Evolutionary conservation across 2,329 filamentous ascomycete species (phyloP).

Genomic region (Neurospora crassa): DNA sequence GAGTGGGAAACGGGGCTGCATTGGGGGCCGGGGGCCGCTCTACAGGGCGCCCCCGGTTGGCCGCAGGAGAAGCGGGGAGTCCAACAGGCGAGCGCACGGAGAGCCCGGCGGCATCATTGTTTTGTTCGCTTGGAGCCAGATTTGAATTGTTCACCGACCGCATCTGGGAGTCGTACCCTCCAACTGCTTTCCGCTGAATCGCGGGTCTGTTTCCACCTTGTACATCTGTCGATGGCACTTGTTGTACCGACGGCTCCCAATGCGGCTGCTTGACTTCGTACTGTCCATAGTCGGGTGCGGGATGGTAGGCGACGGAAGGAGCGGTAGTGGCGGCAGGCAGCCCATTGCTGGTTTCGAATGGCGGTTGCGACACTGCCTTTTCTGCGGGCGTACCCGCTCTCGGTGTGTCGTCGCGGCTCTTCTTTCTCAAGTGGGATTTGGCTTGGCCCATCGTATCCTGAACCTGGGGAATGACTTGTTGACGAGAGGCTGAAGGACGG

Average conservation of each 20-base stretch:
- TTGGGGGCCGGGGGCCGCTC: constrained; percentile 18
- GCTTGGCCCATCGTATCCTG: constrained; percentile 20
- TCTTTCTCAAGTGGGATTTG: constrained; percentile 18
- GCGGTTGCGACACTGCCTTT: neutral
- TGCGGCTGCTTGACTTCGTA: constrained; percentile 30
- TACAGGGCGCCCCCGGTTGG: constrained; percentile 8
- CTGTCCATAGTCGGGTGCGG: constrained; percentile 39
- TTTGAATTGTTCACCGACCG: constrained; percentile 12
- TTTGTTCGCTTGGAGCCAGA: constrained; percentile 4
- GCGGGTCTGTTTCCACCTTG: constrained; percentile 11
- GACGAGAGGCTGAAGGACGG: constrained; percentile 18
- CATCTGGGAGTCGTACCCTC: constrained; percentile 9
- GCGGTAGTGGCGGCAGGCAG: constrained; percentile 5
- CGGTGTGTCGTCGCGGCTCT: constrained; percentile 2
- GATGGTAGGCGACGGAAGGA: constrained; percentile 26
- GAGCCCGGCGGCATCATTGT: constrained; percentile 6
- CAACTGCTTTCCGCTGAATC: constrained; percentile 6
- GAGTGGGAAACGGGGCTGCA: constrained; percentile 21
- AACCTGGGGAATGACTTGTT: constrained; percentile 10
- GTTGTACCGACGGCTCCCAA: constrained; percentile 33
- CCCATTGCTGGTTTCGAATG: neutral
- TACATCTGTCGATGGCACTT: constrained; percentile 34
- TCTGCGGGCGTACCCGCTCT: neutral
- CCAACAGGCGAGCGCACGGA: constrained; percentile 11
- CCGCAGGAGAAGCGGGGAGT: constrained; percentile 15